Percentiles rank a stretch among this genome's conserved stretches.
phyloP scores from a whole-genome alignment of 2,329 filamentous ascomycete species.

The Xylariaceae sp. region DNA sequence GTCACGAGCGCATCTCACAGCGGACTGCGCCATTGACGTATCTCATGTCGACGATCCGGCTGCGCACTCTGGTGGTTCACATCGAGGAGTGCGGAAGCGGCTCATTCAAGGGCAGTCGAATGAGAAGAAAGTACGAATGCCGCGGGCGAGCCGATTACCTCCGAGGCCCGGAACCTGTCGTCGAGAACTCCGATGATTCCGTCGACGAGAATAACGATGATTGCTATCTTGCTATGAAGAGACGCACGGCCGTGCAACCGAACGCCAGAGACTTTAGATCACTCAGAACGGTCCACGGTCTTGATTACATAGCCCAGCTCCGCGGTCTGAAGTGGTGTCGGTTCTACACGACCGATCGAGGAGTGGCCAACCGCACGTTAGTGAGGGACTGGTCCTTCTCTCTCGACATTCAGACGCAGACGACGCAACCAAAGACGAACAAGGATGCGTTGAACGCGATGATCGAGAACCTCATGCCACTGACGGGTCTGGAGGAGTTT shows the following conservation, averaged over 20 bases:
- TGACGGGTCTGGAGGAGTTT: conserved; percentile 11
- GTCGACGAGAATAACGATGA: too few relatives aligned
- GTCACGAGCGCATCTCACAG: conserved; percentile 22
- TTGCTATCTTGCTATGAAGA: too few relatives aligned
- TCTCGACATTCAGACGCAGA: conserved; percentile 23
- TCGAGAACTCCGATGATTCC: too few relatives aligned
- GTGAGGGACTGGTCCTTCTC: conserved; percentile 27
- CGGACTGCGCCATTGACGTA: conserved; percentile 29
- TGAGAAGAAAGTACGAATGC: too few relatives aligned
- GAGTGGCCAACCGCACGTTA: neutral
- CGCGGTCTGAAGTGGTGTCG: conserved; percentile 34
- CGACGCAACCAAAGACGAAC: conserved; percentile 15
- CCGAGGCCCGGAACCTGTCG: too few relatives aligned
- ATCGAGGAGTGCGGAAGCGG: conserved; percentile 32
- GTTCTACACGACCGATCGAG: conserved; percentile 34
- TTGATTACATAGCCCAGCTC: conserved; percentile 36
- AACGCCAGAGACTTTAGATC: conserved; percentile 30
- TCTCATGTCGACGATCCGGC: conserved; percentile 29
- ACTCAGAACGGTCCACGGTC: conserved; percentile 35
- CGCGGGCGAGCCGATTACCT: too few relatives aligned
- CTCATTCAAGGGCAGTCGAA: too few relatives aligned
- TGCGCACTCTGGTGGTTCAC: conserved; percentile 33
- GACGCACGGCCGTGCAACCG: conserved; percentile 29
- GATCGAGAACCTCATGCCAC: conserved; percentile 16
- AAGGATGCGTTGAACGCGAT: conserved; percentile 7